Base-by-base conservation (phyloP, 139 green algal species). In the Tetradesmus lagerheimii region DNA sequence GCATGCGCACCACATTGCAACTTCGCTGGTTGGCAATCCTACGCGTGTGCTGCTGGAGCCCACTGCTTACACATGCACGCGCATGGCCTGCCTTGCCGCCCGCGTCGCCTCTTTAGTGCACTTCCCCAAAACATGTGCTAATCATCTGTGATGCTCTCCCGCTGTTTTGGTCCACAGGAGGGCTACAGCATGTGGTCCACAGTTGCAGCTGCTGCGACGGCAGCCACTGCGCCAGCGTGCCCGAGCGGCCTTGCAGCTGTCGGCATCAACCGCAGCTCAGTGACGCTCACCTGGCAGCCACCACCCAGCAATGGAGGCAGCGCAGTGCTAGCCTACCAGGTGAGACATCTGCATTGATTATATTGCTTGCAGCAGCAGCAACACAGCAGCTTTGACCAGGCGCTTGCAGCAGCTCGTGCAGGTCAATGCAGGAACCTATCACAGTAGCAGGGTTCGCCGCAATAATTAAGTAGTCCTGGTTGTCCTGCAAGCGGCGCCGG, bases 301-400 rank as follows among this genome's bases (percentile, higher is more conserved):
- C 95, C 95, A 1, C 50, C 91, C 1, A 83, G 92, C 23, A 90
- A 96, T 53, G 95, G 95, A 23, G 95, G 95, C 91, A 93, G 85
- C 41, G 79, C 86, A 14, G 91, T 97, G 14, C 4, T 38, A 0
- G 83, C 41, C 12, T 93, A 92, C 45, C 83, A 94, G 87, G 90
- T 95, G 35, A 66, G 80, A 9, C 18, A 37, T 14, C 66, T 37
- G 66, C 29, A 15, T 50, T 50, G 43, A 50, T 50, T 50, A 50
- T 50, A 50, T 50, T 50, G 47, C 2, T 16, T 79, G 4, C 71
- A 38, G 27, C 71, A 79, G 71, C 71, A 41, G 71, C 1, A 38
- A n/a, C 31, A 79, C 31, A 71, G 23, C 20, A 31, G 4, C 0
- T 71, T 16, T 71, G 23, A 31, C 57, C 57, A 71, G 23, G 57